phyloP scores from a whole-genome alignment of 1,139 yeast species.

The Candida sp. region DNA sequence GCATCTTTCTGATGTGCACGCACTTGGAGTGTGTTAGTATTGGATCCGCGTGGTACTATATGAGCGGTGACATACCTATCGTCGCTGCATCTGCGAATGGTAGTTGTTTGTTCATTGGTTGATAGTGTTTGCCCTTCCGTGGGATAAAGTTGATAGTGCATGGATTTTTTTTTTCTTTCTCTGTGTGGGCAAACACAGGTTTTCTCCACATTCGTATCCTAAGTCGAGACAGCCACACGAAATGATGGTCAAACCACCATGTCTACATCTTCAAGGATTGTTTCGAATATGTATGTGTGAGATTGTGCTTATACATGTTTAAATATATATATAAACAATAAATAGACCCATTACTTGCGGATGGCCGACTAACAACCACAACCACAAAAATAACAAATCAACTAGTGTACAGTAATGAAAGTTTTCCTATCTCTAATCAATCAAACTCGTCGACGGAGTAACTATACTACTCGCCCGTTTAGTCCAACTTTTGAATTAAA shows the following conservation, averaged over 20 bases:
- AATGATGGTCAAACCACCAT: too few species aligned
- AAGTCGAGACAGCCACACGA: too few species aligned
- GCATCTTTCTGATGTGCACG: constrained; percentile 91
- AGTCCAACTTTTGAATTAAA: constrained; percentile 47
- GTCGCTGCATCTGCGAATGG: constrained; percentile 56
- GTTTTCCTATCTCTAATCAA: background rate
- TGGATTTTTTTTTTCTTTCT: background rate
- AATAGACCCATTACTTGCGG: background rate
- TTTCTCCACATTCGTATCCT: constrained; percentile 5
- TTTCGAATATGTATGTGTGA: background rate
- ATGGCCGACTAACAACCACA: too few species aligned
- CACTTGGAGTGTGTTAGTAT: constrained; percentile 30
- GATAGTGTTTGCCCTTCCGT: background rate
- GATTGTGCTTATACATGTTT: background rate
- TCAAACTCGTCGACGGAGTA: background rate
- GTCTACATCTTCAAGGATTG: too few species aligned
- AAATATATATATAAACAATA: background rate
- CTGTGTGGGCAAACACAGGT: background rate
- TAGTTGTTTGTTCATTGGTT: constrained; percentile 22
- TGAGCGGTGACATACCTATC: constrained; percentile 37
- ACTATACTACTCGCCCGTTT: constrained; percentile 9
- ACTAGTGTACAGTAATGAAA: background rate
- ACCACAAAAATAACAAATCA: background rate
- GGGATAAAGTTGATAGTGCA: background rate
- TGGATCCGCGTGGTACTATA: background rate